phyloP scores from a whole-genome alignment of 148 eudicot genomes.

The Amaranthus hypochondriacus region DNA sequence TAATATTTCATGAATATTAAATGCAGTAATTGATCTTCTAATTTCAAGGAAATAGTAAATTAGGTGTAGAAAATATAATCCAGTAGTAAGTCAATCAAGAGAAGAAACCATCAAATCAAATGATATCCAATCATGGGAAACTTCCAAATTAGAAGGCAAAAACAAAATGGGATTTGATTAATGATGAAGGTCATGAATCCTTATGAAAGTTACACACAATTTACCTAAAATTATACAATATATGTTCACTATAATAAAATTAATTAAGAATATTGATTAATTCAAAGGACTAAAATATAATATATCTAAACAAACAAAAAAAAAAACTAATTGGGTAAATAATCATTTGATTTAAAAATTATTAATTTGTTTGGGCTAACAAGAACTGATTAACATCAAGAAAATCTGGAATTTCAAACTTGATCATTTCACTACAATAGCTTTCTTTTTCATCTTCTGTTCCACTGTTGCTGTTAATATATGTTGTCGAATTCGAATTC shows the following conservation, averaged over 20 bases:
- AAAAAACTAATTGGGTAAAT: background rate
- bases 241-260: slow-evolving; percentile 19
- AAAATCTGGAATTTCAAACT: slow-evolving; percentile 55
- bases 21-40: background rate
- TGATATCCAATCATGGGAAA: slow-evolving; percentile 12
- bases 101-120: slow-evolving; percentile 17
- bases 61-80: background rate
- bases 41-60: background rate
- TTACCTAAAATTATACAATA: slow-evolving; percentile 17
- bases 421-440: slow-evolving; percentile 55
- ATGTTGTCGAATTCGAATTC: slow-evolving; percentile 26
- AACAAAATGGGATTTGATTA: slow-evolving; percentile 22
- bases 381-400: slow-evolving; percentile 50
- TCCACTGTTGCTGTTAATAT: slow-evolving; percentile 27
- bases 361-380: slow-evolving; percentile 23
- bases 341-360: background rate
- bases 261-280: background rate
- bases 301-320: background rate
- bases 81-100: background rate
- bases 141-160: slow-evolving; percentile 17
- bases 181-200: slow-evolving; percentile 4
- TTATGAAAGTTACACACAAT: slow-evolving; percentile 24
- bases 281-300: background rate
- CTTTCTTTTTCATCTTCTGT: slow-evolving; percentile 62
- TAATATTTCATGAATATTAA: slow-evolving; percentile 10